Conservation (phyloP, 495 filamentous ascomycete genomes). For the Hyaloscypha variabilis region DNA sequence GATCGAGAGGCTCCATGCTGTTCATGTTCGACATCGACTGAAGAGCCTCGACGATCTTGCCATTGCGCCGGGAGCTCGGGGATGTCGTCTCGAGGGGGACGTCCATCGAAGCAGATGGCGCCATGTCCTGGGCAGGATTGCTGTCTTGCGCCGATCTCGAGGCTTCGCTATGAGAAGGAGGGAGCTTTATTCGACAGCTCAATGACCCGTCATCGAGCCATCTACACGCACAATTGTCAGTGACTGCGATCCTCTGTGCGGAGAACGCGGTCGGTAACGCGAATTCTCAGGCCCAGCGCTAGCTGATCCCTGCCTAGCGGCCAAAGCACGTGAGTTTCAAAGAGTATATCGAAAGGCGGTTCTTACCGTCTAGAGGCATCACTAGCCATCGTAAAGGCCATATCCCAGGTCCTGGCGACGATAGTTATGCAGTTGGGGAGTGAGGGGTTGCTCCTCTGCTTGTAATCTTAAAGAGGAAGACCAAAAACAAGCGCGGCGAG, state of each 20-base stretch:
- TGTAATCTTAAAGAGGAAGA: slow-evolving; percentile 11
- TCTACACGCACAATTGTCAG: slow-evolving; percentile 14
- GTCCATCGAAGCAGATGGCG: slow-evolving; percentile 18
- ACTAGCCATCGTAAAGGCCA: slow-evolving; percentile 19
- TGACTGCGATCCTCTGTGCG: not conserved
- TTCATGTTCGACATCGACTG: slow-evolving; percentile 29
- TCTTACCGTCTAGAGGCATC: slow-evolving; percentile 28
- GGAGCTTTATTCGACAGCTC: slow-evolving; percentile 34
- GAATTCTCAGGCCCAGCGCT: slow-evolving; percentile 1
- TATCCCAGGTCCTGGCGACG: not conserved
- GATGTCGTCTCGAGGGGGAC: slow-evolving; percentile 25
- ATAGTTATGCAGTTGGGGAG: not conserved
- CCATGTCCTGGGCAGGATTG: slow-evolving; percentile 11
- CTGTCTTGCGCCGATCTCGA: not conserved
- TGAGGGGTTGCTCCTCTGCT: not conserved
- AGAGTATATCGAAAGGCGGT: not conserved
- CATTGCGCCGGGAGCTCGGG: slow-evolving; percentile 30
- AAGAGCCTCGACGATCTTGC: slow-evolving; percentile 30
- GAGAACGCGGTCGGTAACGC: not conserved
- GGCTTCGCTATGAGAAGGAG: slow-evolving; percentile 1
- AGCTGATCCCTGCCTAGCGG: not conserved
- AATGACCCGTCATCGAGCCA: slow-evolving; percentile 31
- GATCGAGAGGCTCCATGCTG: slow-evolving; percentile 26
- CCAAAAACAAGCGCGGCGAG: slow-evolving; percentile 18
- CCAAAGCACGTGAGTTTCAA: not conserved